Percentiles rank a stretch among this genome's conserved stretches.
Conservation (phyloP, 148 eudicot genomes). For the Arctostaphylos glauca region DNA sequence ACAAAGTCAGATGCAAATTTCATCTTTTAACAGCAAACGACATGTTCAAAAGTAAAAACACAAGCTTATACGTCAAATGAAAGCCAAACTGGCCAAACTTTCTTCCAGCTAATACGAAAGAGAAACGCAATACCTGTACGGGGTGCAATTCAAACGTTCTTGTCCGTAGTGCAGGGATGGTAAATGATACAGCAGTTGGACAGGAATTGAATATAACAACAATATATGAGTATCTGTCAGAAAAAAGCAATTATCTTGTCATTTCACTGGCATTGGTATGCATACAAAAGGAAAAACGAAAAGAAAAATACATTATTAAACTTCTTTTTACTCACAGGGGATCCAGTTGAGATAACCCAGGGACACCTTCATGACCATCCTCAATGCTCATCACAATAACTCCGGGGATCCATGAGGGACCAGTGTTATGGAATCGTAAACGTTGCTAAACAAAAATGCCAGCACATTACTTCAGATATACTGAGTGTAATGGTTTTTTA, state of each 20-base stretch:
- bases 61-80: not conserved
- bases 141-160: constrained; percentile 71
- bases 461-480: not conserved
- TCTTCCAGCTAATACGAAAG: not conserved
- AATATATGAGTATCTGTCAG: constrained; percentile 57
- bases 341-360: constrained; percentile 70
- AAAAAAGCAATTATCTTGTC: constrained; percentile 8
- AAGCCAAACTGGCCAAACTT: not conserved
- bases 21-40: not conserved
- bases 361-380: constrained; percentile 72
- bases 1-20: not conserved
- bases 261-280: not conserved
- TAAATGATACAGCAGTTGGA: constrained; percentile 51
- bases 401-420: constrained; percentile 83
- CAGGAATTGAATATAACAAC: constrained; percentile 62
- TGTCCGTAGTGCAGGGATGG: constrained; percentile 42
- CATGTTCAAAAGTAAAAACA: not conserved
- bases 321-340: constrained; percentile 49
- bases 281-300: not conserved
- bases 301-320: not conserved
- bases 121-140: constrained; percentile 51
- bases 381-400: constrained; percentile 92
- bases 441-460: constrained; percentile 52
- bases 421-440: constrained; percentile 73
- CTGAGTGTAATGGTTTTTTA: not conserved